A percentile compares a stretch with the other conserved stretches of the same genome.
Conservation (phyloP, 2,329 filamentous ascomycete genomes). For the Clonostachys byssicola region DNA sequence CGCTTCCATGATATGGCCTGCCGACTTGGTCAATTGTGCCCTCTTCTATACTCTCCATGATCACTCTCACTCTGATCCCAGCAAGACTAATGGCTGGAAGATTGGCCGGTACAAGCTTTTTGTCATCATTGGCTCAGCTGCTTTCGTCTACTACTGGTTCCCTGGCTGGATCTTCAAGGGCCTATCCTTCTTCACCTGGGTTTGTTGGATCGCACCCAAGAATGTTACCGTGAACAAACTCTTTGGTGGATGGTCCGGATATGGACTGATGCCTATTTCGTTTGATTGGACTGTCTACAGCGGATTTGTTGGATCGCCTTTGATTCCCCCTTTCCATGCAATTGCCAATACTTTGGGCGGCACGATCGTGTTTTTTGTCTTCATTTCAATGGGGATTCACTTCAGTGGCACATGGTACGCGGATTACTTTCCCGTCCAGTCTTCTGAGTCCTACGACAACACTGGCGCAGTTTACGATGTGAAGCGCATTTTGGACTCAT, state of each 20-base stretch:
- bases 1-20: slow-evolving; percentile 55
- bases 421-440: slow-evolving; percentile 59
- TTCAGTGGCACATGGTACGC: slow-evolving; percentile 53
- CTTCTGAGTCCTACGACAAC: slow-evolving; percentile 60
- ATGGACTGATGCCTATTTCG: slow-evolving; percentile 57
- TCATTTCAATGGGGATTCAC: slow-evolving; percentile 55
- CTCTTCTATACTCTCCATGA: slow-evolving; percentile 45
- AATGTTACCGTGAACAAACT: slow-evolving; percentile 57
- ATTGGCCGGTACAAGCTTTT: slow-evolving; percentile 63
- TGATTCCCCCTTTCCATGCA: slow-evolving; percentile 49
- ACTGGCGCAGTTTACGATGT: slow-evolving; percentile 57
- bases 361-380: slow-evolving; percentile 49
- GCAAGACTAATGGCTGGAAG: slow-evolving; percentile 54
- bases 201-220: slow-evolving; percentile 58
- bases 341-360: slow-evolving; percentile 51
- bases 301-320: slow-evolving; percentile 42
- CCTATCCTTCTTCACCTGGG: slow-evolving; percentile 57
- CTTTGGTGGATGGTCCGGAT: slow-evolving; percentile 54
- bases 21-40: slow-evolving; percentile 47
- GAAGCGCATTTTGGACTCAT: slow-evolving; percentile 49
- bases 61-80: slow-evolving; percentile 38
- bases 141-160: slow-evolving; percentile 56
- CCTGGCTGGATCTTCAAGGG: slow-evolving; percentile 61
- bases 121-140: slow-evolving; percentile 46
- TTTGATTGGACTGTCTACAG: slow-evolving; percentile 48